Conservation (phyloP, 495 filamentous ascomycete genomes). For the Penicillium argentinense region DNA sequence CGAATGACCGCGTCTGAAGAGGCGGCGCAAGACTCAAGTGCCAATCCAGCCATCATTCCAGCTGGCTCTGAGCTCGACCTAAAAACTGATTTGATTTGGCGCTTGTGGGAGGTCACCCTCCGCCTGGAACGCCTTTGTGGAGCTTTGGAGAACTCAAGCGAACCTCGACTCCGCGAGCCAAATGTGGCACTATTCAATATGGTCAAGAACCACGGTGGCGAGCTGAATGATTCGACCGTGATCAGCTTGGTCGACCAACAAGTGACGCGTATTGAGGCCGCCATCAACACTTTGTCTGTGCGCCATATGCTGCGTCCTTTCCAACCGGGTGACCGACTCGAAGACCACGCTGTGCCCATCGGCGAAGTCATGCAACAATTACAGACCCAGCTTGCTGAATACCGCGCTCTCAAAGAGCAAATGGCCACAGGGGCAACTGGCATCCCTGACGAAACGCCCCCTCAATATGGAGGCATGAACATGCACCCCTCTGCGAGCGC, state of each 20-base stretch:
- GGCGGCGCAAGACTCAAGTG: conserved; percentile 30
- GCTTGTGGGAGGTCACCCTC: conserved; percentile 83
- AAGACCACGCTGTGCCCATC: conserved; percentile 55
- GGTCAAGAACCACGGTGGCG: conserved; percentile 79
- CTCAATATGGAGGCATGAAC: conserved; percentile 7
- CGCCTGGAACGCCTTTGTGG: conserved; percentile 91
- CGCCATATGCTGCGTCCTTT: conserved; percentile 63
- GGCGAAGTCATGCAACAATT: conserved; percentile 48
- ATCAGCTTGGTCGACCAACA: conserved; percentile 90
- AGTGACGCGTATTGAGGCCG: conserved; percentile 87
- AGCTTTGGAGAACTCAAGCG: conserved; percentile 66
- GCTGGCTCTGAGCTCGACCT: conserved; percentile 63
- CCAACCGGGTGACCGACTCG: conserved; percentile 40
- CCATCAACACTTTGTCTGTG: conserved; percentile 63
- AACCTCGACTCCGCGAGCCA: conserved; percentile 61
- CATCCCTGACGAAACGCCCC: conserved; percentile 24
- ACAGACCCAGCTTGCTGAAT: conserved; percentile 50
- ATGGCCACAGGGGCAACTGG: conserved; percentile 34
- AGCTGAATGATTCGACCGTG: conserved; percentile 82
- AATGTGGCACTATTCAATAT: conserved; percentile 79
- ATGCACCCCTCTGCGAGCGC: conserved; percentile 17
- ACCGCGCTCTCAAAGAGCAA: conserved; percentile 49
- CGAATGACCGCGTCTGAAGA: conserved; percentile 64
- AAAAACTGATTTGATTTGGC: conserved; percentile 82
- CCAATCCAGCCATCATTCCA: conserved; percentile 40